A percentile compares a stretch with the other conserved stretches of the same genome.
phyloP scores from a whole-genome alignment of 2,329 filamentous ascomycete genomes.

The Botrytis paeoniae region DNA sequence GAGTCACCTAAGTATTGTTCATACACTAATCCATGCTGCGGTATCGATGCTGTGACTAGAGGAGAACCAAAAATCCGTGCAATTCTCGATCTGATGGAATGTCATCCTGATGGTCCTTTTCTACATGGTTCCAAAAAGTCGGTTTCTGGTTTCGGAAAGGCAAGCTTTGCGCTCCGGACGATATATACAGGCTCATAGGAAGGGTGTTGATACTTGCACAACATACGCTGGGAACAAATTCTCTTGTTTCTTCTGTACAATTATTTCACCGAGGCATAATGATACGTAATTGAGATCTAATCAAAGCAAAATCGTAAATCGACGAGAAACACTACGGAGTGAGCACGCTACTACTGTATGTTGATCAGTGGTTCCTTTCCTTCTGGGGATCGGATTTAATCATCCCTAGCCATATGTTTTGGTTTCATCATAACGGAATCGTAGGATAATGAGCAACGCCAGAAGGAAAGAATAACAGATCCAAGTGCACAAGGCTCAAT shows the following conservation, averaged over 20 bases:
- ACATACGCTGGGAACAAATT: background rate
- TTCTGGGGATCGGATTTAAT: background rate
- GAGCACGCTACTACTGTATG: background rate
- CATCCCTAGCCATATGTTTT: background rate
- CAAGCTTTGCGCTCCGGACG: background rate
- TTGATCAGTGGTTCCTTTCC: background rate
- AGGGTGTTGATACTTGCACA: background rate
- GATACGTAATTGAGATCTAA: background rate
- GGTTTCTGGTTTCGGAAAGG: background rate
- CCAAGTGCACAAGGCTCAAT: background rate
- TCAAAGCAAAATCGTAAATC: background rate
- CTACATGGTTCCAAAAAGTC: background rate
- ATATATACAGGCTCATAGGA: background rate
- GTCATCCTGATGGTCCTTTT: background rate
- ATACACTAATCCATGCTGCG: background rate
- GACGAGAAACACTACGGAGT: background rate
- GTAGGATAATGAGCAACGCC: background rate
- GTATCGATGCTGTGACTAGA: background rate
- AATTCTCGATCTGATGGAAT: background rate
- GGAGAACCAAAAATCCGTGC: background rate
- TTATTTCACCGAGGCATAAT: background rate
- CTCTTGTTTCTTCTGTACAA: background rate
- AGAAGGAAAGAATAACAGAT: background rate
- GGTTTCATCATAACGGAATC: background rate
- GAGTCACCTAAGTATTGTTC: background rate